A percentile compares a stretch with the other conserved stretches of the same genome.
Evolutionary conservation across 371 early-diverging fungal species (phyloP).

Genomic region (Coemansia sp.): DNA sequence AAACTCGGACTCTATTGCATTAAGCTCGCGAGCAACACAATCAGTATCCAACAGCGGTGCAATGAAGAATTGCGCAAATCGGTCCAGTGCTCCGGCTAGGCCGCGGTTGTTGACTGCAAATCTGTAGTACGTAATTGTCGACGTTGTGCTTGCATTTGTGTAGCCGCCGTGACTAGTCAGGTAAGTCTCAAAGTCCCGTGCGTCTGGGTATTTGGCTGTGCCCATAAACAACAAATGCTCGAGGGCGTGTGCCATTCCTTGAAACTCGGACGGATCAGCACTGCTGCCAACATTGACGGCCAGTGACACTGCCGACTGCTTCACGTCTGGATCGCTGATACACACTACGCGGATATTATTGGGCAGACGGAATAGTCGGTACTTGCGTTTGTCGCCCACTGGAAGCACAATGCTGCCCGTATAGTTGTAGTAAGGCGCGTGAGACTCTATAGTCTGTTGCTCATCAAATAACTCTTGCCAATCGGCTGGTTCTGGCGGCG

Average conservation of each 20-base stretch:
- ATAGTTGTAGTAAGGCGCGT: slow-evolving; percentile 25
- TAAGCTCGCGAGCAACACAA: slow-evolving; percentile 83
- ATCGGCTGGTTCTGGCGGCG: not conserved
- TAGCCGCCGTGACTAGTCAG: slow-evolving; percentile 69
- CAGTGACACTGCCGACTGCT: slow-evolving; percentile 84
- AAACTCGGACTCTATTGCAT: slow-evolving; percentile 92
- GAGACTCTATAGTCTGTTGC: not conserved
- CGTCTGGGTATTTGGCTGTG: slow-evolving; percentile 79
- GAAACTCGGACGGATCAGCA: slow-evolving; percentile 69
- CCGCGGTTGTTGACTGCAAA: slow-evolving; percentile 81
- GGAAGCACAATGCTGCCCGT: slow-evolving; percentile 24
- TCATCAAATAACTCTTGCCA: not conserved
- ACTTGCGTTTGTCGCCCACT: slow-evolving; percentile 72
- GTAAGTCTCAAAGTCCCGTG: slow-evolving; percentile 74
- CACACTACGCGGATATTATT: slow-evolving; percentile 81
- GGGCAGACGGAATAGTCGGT: slow-evolving; percentile 71
- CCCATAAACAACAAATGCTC: slow-evolving; percentile 95
- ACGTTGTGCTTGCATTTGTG: slow-evolving; percentile 90
- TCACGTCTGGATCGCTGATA: slow-evolving; percentile 77
- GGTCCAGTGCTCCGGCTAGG: slow-evolving; percentile 88
- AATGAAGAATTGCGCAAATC: slow-evolving; percentile 91
- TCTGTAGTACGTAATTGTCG: slow-evolving; percentile 86
- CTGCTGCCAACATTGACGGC: slow-evolving; percentile 90
- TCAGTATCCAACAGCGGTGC: slow-evolving; percentile 77
- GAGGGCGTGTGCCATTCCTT: slow-evolving; percentile 96